Evolutionary conservation across 192 early-diverging fungal species (phyloP), one percentile per base, ranked within the genome.

Genomic region (Borealophlyctis nickersoniae): DNA sequence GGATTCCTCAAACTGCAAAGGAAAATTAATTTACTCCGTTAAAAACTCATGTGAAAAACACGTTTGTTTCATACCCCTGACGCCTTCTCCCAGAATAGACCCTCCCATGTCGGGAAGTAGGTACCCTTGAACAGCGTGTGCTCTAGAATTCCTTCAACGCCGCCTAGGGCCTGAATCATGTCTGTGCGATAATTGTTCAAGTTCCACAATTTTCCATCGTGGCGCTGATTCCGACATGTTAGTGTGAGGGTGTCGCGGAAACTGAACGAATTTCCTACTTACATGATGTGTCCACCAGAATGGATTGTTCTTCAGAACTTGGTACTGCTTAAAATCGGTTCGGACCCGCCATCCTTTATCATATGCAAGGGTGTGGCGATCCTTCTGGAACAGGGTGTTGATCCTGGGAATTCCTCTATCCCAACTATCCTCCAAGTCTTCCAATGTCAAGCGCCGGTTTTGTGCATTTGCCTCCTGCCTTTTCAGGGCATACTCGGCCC

Each of bases 261-360:
- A 9, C 45, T 48, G 11, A n/a, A 48, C n/a, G 45, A 48, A n/a
- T n/a, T n/a, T n/a, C n/a, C n/a, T n/a, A n/a, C 62, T 62, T 39
- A 72, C 71, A n/a, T 67, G 63, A 60, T 89, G 81, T 0, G 96
- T 98, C 95, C 95, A 99, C 77, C 82, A 91, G 83, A 98, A 98
- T 28, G 95, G 92, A 66, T 99, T 98, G 58, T 87, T 90, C 74
- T 94, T 94, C 36, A 96, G 69, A 19, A 96, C 77, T 70, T 99
- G 96, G 71, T 92, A 99, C 81, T 96, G 92, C 80, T 99, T 99
- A 74, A 93, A 97, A 65, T 95, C 94, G 24, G 92, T 92, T 56
- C 96, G 82, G 24, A 99, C 84, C 65, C 96, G 88, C 96, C 96
- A 99, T 39, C 96, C 96, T 82, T 96, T 97, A 73, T 99, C 96